These are phyloP conservation scores for Kwoniella heveanensis DNA, from an alignment of 768 basidiomycete species.

Conservation along the genomic window DNA sequence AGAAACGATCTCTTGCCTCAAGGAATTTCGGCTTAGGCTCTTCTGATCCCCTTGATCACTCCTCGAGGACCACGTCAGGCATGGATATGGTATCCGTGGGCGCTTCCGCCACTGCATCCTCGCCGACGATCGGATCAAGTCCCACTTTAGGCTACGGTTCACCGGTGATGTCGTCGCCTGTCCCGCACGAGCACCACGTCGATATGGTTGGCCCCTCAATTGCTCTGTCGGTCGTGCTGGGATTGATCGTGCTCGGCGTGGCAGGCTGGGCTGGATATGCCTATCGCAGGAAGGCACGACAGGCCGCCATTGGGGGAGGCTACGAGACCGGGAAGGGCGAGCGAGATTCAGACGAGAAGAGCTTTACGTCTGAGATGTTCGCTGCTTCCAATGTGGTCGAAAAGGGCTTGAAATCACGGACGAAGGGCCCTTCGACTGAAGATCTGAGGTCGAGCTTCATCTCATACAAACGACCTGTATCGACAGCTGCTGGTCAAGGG, in stretches of 20 bases:
- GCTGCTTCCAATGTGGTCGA: constrained; percentile 28
- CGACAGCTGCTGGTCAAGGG: neutral
- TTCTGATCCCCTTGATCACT: constrained; percentile 5
- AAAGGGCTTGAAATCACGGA: constrained; percentile 26
- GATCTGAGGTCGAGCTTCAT: constrained; percentile 14
- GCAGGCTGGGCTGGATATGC: constrained; percentile 30
- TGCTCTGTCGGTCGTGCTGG: constrained; percentile 31
- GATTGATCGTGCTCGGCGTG: constrained; percentile 30
- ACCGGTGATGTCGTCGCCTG: constrained; percentile 21
- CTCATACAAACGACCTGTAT: constrained; percentile 12
- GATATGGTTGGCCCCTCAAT: constrained; percentile 27
- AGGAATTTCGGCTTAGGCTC: constrained; percentile 16
- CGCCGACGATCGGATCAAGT: constrained; percentile 23
- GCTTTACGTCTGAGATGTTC: constrained; percentile 24
- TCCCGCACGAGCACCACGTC: constrained; percentile 4
- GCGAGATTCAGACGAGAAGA: constrained; percentile 15
- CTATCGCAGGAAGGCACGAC: constrained; percentile 18
- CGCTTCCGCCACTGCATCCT: neutral
- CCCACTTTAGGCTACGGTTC: constrained; percentile 16
- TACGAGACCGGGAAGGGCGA: constrained; percentile 1
- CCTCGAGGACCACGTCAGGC: neutral
- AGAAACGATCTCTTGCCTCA: constrained; percentile 18
- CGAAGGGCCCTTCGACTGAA: neutral
- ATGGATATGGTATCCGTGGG: neutral
- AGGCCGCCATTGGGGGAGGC: constrained; percentile 1